Conservation (phyloP, 495 filamentous ascomycete species). For the Podospora comata region DNA sequence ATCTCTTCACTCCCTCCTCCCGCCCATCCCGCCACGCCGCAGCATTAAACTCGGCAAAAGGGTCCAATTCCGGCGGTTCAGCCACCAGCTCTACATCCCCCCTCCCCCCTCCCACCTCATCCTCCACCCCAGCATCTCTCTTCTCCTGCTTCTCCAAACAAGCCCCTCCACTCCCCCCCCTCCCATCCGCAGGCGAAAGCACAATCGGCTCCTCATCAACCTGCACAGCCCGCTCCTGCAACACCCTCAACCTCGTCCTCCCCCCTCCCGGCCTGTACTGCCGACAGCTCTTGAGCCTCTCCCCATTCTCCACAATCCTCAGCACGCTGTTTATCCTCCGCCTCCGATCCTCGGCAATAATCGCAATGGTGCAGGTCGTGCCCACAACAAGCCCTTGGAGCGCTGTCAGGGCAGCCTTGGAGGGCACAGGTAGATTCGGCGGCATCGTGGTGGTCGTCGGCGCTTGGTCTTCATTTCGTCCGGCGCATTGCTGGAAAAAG, state of each 20-base stretch:
- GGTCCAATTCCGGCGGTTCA: not conserved
- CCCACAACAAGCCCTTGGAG: constrained; percentile 52
- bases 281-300: constrained; percentile 42
- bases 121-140: not conserved
- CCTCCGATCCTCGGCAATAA: constrained; percentile 53
- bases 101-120: not conserved
- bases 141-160: not conserved
- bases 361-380: constrained; percentile 51
- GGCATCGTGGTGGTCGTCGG: constrained; percentile 34
- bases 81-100: not conserved
- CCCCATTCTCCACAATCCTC: constrained; percentile 45
- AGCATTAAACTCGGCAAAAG: not conserved
- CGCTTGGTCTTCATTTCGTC: constrained; percentile 28
- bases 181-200: not conserved
- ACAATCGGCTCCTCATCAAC: constrained; percentile 20
- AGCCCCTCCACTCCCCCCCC: not conserved
- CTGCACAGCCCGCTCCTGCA: constrained; percentile 37
- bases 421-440: constrained; percentile 48
- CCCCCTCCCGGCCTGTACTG: constrained; percentile 38
- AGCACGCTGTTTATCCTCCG: constrained; percentile 47
- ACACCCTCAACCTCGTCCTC: constrained; percentile 38
- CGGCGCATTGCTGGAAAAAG: constrained; percentile 19
- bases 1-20: not conserved
- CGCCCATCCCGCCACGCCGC: not conserved
- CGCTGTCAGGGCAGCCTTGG: constrained; percentile 52